Base-by-base conservation (phyloP, 2,329 filamentous ascomycete genomes). In the Sarocladium kiliense region DNA sequence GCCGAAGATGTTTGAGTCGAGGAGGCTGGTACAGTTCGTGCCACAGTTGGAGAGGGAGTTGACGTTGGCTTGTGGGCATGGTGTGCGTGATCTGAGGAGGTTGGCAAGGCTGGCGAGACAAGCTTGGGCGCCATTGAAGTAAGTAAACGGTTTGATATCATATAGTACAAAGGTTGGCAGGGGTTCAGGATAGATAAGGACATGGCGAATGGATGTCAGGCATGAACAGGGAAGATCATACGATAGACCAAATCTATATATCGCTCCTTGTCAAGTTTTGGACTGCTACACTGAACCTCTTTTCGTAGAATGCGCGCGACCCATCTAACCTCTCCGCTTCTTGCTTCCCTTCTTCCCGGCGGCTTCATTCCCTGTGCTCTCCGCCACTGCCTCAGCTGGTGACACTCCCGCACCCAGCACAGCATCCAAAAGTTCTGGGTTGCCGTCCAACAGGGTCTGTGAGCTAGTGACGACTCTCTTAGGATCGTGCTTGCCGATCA, bases 401-500 rank as follows among this genome's bases (percentile, higher is more conserved):
- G 69, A 66, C 3, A 68, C 65, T 27, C 64, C 63, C 18, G 62
- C 63, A 71, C 70, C 5, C 19, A 77, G 63, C 53, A 78, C 62
- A 11, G 77, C 77, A 56, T 79, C 75, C 56, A 84, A 67, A 45
- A 82, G 70, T 37, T 77, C 76, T 1, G 78, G 66, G 51, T 73
- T 72, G 26, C 71, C 69, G 27, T 72, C 67, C 7, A 73, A 58
- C 34, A 74, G 63, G 26, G 72, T 66, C 51, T 71, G 65, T 5
- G 71, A 64, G 2, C 68, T 65, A 37, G 66, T 61, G 58, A 64
- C 66, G n/a, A 77, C 76, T 55, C 79, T 77, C 68, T 81, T 80
- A 36, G 85, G 80, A 63, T 93, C 89, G 30, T 78, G 78, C 61
- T 77, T 77, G 53, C 85, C 88, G 58, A 93, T 79, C 30, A 80